Base-by-base conservation (phyloP, 768 basidiomycete genomes). In the Mycena epipterygia region DNA sequence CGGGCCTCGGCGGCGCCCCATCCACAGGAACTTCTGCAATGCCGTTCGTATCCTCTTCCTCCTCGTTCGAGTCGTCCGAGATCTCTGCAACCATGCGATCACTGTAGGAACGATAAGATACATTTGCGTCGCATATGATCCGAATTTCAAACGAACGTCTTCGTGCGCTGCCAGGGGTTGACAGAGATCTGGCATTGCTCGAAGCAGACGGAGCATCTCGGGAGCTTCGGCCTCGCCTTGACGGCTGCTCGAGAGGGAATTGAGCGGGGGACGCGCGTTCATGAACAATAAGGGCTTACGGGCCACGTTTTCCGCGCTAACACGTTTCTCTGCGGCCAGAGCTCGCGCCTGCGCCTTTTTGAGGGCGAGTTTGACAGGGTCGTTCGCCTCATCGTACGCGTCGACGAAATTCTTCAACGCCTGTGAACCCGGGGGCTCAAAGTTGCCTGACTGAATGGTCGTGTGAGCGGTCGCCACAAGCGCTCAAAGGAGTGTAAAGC, bases 91-190 rank as follows among this genome's bases (percentile, higher is more conserved):
- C 55, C 59, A 71, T 72, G 12, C 58, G 68, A 29, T 72, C 73
- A 30, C 75, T 74, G 19, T 6, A 27, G 35, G 19, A 32, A 35
- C 9, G 33, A 39, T 27, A 60, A 62, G 49, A 7, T 46, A 59
- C 1, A 68, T 42, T 46, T 16, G 32, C 1, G 3, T 11, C 11
- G 48, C 6, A 29, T 27, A 64, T 25, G 58, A 39, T 59, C 57
- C 55, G 41, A 46, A 41, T 49, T 64, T 58, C 30, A 53, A 58
- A 55, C 62, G 23, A 13, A 74, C 71, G 5, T 65, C 44, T 63
- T 64, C 8, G 75, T 74, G 48, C 30, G 41, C 55, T 73, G 73
- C 71, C 73, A 76, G 19, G 75, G 75, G 52, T 76, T 76, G 25
- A 70, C 29, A 51, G 71, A 64, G 14, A 73, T 46, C 53, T 56